phyloP scores from a whole-genome alignment of 2,329 filamentous ascomycete genomes.

The Alternaria postmessia region DNA sequence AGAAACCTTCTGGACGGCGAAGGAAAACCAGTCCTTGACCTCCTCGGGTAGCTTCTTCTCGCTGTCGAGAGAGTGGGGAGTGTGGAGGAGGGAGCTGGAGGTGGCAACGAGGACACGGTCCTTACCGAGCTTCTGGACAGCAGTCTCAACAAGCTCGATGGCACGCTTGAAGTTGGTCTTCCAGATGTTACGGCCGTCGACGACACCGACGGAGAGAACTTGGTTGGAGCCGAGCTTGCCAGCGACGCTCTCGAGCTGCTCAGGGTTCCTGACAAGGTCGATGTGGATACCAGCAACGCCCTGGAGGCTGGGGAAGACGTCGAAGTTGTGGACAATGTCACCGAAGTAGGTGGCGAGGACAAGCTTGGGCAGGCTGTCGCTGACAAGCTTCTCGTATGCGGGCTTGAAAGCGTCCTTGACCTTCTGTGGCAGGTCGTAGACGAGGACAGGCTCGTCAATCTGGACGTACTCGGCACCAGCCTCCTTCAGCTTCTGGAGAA shows the following conservation, averaged over 20 bases:
- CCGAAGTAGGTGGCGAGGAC: constrained; percentile 98
- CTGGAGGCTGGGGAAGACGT: constrained; percentile 77
- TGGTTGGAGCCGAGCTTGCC: constrained; percentile 86
- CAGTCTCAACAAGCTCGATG: constrained; percentile 88
- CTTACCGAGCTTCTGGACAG: constrained; percentile 95
- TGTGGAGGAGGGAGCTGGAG: constrained; percentile 97
- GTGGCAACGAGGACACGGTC: constrained; percentile 96
- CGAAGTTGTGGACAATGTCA: constrained; percentile 99
- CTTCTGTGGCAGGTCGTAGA: constrained; percentile 90
- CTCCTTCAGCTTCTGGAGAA: constrained; percentile 91
- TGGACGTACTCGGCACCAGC: constrained; percentile 96
- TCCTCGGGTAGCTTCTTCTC: constrained; percentile 98
- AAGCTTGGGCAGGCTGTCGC: constrained; percentile 83
- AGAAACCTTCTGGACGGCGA: constrained; percentile 90
- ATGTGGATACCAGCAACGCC: constrained; percentile 87
- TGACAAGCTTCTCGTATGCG: constrained; percentile 87
- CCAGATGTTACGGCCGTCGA: constrained; percentile 99
- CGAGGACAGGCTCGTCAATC: constrained; percentile 97
- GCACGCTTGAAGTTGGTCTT: constrained; percentile 99
- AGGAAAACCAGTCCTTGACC: constrained; percentile 98
- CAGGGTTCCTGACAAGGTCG: constrained; percentile 96
- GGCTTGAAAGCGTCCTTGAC: constrained; percentile 98
- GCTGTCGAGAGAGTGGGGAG: constrained; percentile 94
- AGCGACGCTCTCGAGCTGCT: constrained; percentile 90
- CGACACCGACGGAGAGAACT: constrained; percentile 91